Percentiles rank a stretch among this genome's conserved stretches.
Conservation (phyloP, 2,329 filamentous ascomycete genomes). For the Botryotinia calthae region DNA sequence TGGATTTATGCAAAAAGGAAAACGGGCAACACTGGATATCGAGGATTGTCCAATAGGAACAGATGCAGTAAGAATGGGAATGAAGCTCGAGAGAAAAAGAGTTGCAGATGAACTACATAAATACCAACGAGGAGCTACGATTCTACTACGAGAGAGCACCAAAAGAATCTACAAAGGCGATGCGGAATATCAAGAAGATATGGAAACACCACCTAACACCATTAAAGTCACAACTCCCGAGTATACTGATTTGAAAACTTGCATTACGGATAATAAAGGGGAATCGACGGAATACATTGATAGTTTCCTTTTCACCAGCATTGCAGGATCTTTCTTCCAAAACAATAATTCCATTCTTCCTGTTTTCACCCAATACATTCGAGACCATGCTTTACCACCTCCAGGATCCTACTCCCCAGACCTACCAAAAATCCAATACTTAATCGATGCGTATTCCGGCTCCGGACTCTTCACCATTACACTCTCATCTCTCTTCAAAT, state of each 20-base stretch:
- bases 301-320: constrained; percentile 78
- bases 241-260: constrained; percentile 78
- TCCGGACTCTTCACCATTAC: constrained; percentile 97
- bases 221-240: constrained; percentile 42
- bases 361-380: constrained; percentile 81
- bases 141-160: constrained; percentile 86
- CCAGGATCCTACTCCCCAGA: constrained; percentile 37
- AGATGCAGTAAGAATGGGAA: constrained; percentile 74
- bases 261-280: constrained; percentile 81
- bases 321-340: constrained; percentile 94
- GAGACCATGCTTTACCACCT: constrained; percentile 68
- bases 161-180: constrained; percentile 56
- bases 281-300: constrained; percentile 86
- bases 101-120: constrained; percentile 67
- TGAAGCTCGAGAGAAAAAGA: constrained; percentile 73
- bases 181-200: constrained; percentile 30
- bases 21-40: constrained; percentile 79
- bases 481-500: constrained; percentile 78
- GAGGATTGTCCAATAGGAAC: constrained; percentile 97
- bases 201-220: constrained; percentile 33
- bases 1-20: constrained; percentile 88
- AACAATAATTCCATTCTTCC: constrained; percentile 99
- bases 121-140: constrained; percentile 80
- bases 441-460: constrained; percentile 97
- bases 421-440: constrained; percentile 63